A percentile compares a stretch with the other conserved stretches of the same genome.
Conservation (phyloP, 352 stramenopile genomes). For the Phytophthora crassamura region DNA sequence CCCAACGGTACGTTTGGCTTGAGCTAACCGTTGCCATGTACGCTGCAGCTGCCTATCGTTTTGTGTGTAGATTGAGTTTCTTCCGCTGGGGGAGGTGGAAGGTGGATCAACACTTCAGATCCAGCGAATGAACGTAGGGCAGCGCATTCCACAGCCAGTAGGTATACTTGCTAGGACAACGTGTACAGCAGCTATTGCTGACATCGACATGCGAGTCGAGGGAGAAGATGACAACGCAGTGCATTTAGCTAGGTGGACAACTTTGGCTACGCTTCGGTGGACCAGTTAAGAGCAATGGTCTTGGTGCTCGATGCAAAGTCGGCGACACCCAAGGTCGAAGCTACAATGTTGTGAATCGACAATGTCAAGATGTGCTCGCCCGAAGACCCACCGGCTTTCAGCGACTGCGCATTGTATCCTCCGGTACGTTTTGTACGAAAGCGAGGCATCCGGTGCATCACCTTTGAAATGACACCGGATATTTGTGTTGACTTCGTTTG, state of each 20-base stretch:
- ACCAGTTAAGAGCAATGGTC: slow-evolving; percentile 3
- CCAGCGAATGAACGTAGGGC: slow-evolving; percentile 12
- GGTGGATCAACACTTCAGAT: neutral
- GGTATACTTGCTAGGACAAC: neutral
- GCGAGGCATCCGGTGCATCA: neutral
- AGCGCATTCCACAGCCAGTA: neutral
- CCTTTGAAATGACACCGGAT: neutral
- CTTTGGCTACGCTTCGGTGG: slow-evolving; percentile 2
- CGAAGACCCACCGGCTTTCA: neutral
- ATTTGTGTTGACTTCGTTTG: slow-evolving; percentile 1
- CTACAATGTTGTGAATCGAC: slow-evolving; percentile 3
- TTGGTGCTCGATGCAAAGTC: slow-evolving; percentile 6
- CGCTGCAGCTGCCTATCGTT: neutral
- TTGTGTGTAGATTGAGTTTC: neutral
- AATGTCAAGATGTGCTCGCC: neutral
- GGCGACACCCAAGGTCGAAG: neutral
- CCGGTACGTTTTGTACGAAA: slow-evolving; percentile 16
- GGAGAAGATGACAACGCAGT: slow-evolving; percentile 1
- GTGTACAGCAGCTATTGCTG: slow-evolving; percentile 5
- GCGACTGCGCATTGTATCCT: neutral
- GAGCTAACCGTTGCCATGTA: no score
- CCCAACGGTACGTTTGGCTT: slow-evolving; percentile 2
- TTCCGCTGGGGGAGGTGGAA: neutral
- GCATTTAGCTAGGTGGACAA: slow-evolving; percentile 5
- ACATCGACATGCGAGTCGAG: slow-evolving; percentile 1